phyloP scores from a whole-genome alignment of 2,329 filamentous ascomycete species.

The Zalaria obscura region DNA sequence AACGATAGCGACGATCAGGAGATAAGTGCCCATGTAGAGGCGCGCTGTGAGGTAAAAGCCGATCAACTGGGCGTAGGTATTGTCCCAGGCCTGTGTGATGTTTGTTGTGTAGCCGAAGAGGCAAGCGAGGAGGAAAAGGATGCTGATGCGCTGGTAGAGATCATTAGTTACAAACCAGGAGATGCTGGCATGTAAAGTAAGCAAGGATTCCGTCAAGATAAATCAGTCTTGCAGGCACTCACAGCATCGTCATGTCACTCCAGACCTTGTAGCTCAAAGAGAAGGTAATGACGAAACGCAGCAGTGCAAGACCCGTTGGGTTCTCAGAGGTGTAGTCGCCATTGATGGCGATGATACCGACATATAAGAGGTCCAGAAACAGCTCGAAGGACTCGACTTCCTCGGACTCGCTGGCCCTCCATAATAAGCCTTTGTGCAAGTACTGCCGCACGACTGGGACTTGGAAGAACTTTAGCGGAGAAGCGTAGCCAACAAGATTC shows the following conservation, averaged over 20 bases:
- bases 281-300: constrained; percentile 47
- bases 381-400: constrained; percentile 51
- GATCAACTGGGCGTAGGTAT: constrained; percentile 44
- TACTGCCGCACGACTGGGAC: constrained; percentile 49
- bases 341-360: constrained; percentile 50
- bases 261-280: constrained; percentile 51
- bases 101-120: constrained; percentile 50
- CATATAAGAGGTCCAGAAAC: constrained; percentile 50
- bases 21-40: constrained; percentile 38
- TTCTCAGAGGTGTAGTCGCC: constrained; percentile 46
- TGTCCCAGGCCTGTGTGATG: constrained; percentile 41
- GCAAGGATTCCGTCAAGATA: no score
- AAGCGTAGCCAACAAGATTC: constrained; percentile 8
- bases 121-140: constrained; percentile 47
- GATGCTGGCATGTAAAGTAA: constrained; percentile 15
- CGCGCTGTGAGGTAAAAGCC: constrained; percentile 46
- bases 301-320: constrained; percentile 39
- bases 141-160: constrained; percentile 41
- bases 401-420: constrained; percentile 44
- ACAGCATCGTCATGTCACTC: constrained; percentile 41
- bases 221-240: no score
- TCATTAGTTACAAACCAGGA: constrained; percentile 51
- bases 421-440: constrained; percentile 50
- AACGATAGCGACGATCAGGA: constrained; percentile 29
- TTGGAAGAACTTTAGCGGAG: constrained; percentile 42